Conservation (phyloP, 495 filamentous ascomycete genomes). For the Neurospora tetrasperma region DNA sequence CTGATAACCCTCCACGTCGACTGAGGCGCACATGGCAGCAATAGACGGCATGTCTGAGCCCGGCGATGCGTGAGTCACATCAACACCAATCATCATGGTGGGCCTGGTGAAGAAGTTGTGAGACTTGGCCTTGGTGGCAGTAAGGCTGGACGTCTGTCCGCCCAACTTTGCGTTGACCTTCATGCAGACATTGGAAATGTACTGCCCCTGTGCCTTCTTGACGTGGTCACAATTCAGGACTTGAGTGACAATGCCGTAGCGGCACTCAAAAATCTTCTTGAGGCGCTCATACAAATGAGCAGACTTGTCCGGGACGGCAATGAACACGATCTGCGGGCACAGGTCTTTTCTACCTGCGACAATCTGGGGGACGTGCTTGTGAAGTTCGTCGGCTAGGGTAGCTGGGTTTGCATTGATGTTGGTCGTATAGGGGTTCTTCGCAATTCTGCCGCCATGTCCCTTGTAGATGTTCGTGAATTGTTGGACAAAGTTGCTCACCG, state of each 20-base stretch:
- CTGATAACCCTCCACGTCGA: slow-evolving; percentile 54
- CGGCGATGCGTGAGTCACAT: slow-evolving; percentile 76
- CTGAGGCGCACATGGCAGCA: slow-evolving; percentile 77
- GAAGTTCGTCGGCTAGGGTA: background rate
- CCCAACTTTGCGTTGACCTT: slow-evolving; percentile 97
- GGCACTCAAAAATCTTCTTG: slow-evolving; percentile 75
- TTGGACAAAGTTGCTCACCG: slow-evolving; percentile 46
- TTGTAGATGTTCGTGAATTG: slow-evolving; percentile 52
- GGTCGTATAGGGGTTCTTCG: slow-evolving; percentile 14
- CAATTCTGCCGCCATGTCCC: slow-evolving; percentile 61
- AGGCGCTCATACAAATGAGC: slow-evolving; percentile 59
- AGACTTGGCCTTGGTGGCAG: slow-evolving; percentile 6
- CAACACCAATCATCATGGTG: slow-evolving; percentile 75
- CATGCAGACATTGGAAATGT: slow-evolving; percentile 81
- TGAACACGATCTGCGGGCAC: slow-evolving; percentile 54
- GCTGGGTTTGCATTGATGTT: background rate
- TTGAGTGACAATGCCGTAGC: slow-evolving; percentile 69
- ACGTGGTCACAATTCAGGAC: slow-evolving; percentile 54
- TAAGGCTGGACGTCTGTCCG: slow-evolving; percentile 48
- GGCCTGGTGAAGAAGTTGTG: slow-evolving; percentile 34
- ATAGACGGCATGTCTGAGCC: slow-evolving; percentile 57
- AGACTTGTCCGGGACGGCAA: slow-evolving; percentile 60
- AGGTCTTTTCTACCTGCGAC: background rate
- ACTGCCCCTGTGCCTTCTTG: slow-evolving; percentile 53
- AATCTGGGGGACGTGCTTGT: background rate